Evolutionary conservation across 768 basidiomycete genomes (phyloP), one percentile per base, ranked within the genome.

Genomic region (Amanita fuliginea): DNA sequence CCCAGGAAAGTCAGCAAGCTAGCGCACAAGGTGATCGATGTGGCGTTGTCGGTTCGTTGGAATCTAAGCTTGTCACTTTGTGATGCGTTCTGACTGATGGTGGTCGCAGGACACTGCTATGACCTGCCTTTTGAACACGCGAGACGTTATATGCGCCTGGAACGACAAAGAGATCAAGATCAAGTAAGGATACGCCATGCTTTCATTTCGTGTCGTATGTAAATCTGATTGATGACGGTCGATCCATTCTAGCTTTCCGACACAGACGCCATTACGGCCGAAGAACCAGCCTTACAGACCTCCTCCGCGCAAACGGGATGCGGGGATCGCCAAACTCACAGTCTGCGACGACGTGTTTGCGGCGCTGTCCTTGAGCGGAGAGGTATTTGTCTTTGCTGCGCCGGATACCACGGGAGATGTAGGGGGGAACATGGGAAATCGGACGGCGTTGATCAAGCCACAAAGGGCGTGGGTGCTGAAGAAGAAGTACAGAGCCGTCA

Each of bases 391-490:
- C 0, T 96, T 94, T 59, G 67, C 73, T 3, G 63, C 77, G 0
- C 70, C 71, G 0, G 57, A 62, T 2, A 21, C 69, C 19, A 56
- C 59, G 16, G 59, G 56, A 6, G 59, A 58, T 37, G 33, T 56
- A 65, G 39, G 47, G 60, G 39, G 47, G 60, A 45, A 49, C 62
- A 54, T 67, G 65, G 14, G 76, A 34, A 51, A 24, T n/a, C n/a
- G n/a, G 22, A 36, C 42, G 1, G 40, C 10, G 19, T 35, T 45
- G 42, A 44, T 86, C 51, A 86, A 85, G 56, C 92, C 95, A 0
- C 90, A 94, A 62, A 79, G 90, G 21, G 81, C 90, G 6, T 97
- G 94, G 95, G 86, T 89, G 0, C 67, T 95, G 45, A 71, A 87
- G 53, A 90, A 86, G 62, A 81, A 87, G 54, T 89, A 88, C 58